Conservation (phyloP, 2,329 filamentous ascomycete species). For the Paraphoma chrysanthemicola region DNA sequence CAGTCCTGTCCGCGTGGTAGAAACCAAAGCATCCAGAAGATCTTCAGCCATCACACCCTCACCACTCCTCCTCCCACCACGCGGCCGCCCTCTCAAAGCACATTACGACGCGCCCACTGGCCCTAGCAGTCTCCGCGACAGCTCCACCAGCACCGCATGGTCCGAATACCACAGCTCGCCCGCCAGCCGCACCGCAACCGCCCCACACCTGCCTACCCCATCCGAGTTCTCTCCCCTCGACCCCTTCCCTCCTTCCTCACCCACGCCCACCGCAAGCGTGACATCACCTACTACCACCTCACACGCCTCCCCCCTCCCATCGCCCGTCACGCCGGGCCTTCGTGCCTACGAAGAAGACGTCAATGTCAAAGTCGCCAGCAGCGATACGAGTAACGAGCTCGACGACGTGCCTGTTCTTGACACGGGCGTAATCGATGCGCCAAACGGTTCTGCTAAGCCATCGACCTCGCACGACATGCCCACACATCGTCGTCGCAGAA, state of each 20-base stretch:
- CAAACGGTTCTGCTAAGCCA: conserved; percentile 32
- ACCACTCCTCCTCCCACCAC: conserved; percentile 28
- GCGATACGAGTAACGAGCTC: conserved; percentile 40
- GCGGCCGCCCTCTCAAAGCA: conserved; percentile 32
- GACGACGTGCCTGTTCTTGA: conserved; percentile 36
- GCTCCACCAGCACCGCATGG: conserved; percentile 34
- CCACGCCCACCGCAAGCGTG: conserved; percentile 30
- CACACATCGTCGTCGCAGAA: conserved; percentile 38
- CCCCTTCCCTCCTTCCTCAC: conserved; percentile 36
- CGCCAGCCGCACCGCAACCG: conserved; percentile 17
- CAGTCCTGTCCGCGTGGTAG: conserved; percentile 28
- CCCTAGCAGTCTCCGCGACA: conserved; percentile 35
- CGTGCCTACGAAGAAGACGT: conserved; percentile 35
- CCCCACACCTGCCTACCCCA: conserved; percentile 30
- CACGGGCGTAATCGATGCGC: conserved; percentile 30
- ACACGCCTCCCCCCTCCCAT: conserved; percentile 42
- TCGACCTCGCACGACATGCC: conserved; percentile 13
- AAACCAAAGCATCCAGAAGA: conserved; percentile 22
- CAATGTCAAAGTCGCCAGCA: conserved; percentile 45
- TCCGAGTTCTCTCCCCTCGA: conserved; percentile 42
- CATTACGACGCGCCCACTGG: conserved; percentile 19
- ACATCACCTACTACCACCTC: conserved; percentile 40
- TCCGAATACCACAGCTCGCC: conserved; percentile 23
- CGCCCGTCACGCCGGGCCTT: conserved; percentile 44
- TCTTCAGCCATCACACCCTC: conserved; percentile 24